These are phyloP conservation scores for Phytophthora pinifolia DNA, from an alignment of 352 stramenopile genomes.

Conservation along the genomic window DNA sequence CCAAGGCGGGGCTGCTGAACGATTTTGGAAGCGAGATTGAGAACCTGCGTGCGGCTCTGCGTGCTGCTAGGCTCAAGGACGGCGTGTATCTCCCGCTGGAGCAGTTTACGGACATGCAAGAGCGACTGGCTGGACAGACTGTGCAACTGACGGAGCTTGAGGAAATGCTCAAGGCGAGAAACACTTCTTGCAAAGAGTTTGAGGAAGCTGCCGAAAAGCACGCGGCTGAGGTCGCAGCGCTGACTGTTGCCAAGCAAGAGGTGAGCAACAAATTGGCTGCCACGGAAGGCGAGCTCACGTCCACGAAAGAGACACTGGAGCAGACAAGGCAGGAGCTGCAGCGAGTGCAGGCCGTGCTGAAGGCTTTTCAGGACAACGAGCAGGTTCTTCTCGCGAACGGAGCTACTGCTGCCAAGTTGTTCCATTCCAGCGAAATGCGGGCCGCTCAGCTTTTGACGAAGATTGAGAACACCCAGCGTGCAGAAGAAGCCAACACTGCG, in stretches of 20 bases:
- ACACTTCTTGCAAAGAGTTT: constrained; percentile 60
- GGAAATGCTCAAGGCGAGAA: constrained; percentile 77
- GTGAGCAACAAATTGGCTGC: constrained; percentile 40
- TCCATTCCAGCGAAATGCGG: constrained; percentile 56
- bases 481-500: constrained; percentile 52
- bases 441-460: constrained; percentile 48
- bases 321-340: constrained; percentile 30
- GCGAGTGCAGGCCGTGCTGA: constrained; percentile 33
- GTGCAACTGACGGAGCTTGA: constrained; percentile 78
- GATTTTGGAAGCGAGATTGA: constrained; percentile 93
- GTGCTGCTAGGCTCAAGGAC: constrained; percentile 89
- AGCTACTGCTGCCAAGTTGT: constrained; percentile 49
- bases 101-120: constrained; percentile 92
- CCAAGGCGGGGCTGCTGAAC: constrained; percentile 87
- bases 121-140: constrained; percentile 67
- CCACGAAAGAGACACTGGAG: constrained; percentile 38
- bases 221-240: constrained; percentile 42
- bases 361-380: constrained; percentile 60
- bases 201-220: constrained; percentile 64
- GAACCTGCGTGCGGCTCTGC: constrained; percentile 72
- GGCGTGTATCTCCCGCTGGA: constrained; percentile 90
- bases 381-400: constrained; percentile 54
- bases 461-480: constrained; percentile 51
- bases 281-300: constrained; percentile 32
- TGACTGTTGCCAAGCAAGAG: constrained; percentile 51